Evolutionary conservation across 805 yeast species (phyloP).

Genomic region (Danielozyma ontarioensis): DNA sequence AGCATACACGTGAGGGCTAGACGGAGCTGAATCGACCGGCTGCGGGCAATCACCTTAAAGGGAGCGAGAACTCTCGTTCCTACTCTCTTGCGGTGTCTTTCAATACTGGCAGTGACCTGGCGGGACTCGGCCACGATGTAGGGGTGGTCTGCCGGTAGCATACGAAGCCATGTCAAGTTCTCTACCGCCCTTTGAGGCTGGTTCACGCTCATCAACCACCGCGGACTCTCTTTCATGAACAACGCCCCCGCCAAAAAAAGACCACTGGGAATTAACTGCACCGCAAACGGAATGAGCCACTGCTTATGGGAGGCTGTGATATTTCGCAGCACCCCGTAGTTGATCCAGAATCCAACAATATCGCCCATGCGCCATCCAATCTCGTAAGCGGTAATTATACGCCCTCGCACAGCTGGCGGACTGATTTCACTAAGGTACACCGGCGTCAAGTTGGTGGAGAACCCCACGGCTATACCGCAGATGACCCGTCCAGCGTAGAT

Average conservation of each 20-base stretch:
- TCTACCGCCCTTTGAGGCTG: slow-evolving; percentile 26
- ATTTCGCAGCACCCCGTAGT: slow-evolving; percentile 26
- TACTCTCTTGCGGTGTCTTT: slow-evolving; percentile 20
- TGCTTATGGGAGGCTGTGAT: slow-evolving; percentile 21
- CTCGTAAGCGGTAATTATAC: slow-evolving; percentile 27
- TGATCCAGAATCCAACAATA: slow-evolving; percentile 35
- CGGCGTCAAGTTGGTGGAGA: slow-evolving; percentile 31
- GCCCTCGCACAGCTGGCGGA: slow-evolving; percentile 33
- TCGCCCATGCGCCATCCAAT: slow-evolving; percentile 37
- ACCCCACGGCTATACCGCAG: slow-evolving; percentile 33
- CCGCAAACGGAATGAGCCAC: slow-evolving; percentile 37
- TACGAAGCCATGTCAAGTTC: slow-evolving; percentile 31
- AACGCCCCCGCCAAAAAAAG: slow-evolving; percentile 27
- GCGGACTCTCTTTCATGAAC: slow-evolving; percentile 30
- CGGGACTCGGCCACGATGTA: slow-evolving; percentile 31
- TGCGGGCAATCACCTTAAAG: slow-evolving; percentile 20
- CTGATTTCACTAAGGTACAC: slow-evolving; percentile 31
- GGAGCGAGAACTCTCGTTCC: slow-evolving; percentile 34
- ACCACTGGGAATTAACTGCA: slow-evolving; percentile 33
- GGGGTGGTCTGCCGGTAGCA: slow-evolving; percentile 28
- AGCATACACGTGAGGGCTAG: slow-evolving; percentile 27
- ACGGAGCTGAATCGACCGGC: slow-evolving; percentile 21
- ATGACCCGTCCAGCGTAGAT: slow-evolving; percentile 33
- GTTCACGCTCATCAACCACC: slow-evolving; percentile 31
- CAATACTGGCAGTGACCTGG: slow-evolving; percentile 30